Base-by-base conservation (phyloP, 768 basidiomycete genomes). In the Hygrocybe punicea region DNA sequence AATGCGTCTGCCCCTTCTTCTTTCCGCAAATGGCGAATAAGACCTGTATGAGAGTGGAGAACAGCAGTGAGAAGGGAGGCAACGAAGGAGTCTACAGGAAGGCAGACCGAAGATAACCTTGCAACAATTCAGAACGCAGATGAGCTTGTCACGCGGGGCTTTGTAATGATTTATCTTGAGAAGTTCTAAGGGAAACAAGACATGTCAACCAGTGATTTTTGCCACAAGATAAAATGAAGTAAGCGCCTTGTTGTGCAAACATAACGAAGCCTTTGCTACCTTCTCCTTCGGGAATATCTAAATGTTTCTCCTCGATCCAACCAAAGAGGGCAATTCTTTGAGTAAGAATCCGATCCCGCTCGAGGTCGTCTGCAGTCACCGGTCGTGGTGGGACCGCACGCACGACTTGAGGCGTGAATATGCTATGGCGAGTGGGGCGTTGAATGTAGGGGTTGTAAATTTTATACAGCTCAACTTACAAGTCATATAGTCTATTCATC, bases 121-220 rank as follows among this genome's bases (percentile, higher is more conserved):
- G 84, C 95, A 99, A 71, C 86, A 91, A 67, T 99, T 99, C 50
- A 98, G 74, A 37, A 98, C 89, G 71, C 97, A 98, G 55, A 99
- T 98, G 51, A 98, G 77, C 74, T 99, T 99, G 72, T 99, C 97
- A 42, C 97, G 81, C 7, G 97, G 97, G 9, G 97, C 97, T 71
- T 98, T 98, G 78, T 98, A 99, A 68, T 98, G 94, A 65, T 97
- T 98, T 60, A 99, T 88, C 79, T 98, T 98, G 63, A 93, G 71
- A 42, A 99, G 77, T 71, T 99, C 97, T 93, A 23, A 4, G 6
- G 17, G 33, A 66, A 36, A 33, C 34, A 25, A 11, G 37, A 35
- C 14, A 53, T 33, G 42, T 36, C 17, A 10, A 24, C 14, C 17
- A 33, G 24, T 17, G 40, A 6, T 21, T 9, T 49, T 37, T 4